phyloP scores from a whole-genome alignment of 2,329 filamentous ascomycete genomes.

The Acarospora socialis region DNA sequence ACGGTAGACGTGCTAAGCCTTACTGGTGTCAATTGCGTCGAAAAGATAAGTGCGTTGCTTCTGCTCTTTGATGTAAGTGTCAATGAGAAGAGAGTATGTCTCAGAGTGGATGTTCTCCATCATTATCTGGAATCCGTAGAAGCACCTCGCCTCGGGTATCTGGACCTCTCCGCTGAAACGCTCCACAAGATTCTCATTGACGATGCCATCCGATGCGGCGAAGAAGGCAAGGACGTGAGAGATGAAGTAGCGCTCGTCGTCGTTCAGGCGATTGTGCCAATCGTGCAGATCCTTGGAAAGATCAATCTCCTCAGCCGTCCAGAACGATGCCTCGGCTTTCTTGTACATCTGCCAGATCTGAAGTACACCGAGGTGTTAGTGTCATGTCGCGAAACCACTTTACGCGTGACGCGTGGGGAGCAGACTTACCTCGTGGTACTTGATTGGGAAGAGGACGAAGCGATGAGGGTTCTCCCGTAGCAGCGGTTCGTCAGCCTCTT shows the following conservation, averaged over 20 bases:
- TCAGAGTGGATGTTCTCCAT: slow-evolving; percentile 99
- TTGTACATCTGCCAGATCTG: slow-evolving; percentile 99
- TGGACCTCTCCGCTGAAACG: slow-evolving; percentile 96
- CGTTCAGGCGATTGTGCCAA: slow-evolving; percentile 95
- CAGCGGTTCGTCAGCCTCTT: slow-evolving; percentile 75
- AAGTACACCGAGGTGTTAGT: slow-evolving; percentile 19
- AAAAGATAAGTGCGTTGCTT: slow-evolving; percentile 89
- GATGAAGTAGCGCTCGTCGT: slow-evolving; percentile 96
- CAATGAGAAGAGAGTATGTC: slow-evolving; percentile 97
- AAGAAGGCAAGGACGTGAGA: slow-evolving; percentile 99
- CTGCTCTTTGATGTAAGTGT: slow-evolving; percentile 98
- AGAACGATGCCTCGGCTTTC: slow-evolving; percentile 98
- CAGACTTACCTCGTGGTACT: slow-evolving; percentile 87
- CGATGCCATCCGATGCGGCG: slow-evolving; percentile 94
- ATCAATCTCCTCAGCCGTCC: slow-evolving; percentile 98
- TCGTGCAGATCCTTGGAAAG: slow-evolving; percentile 97
- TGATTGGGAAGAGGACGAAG: slow-evolving; percentile 97
- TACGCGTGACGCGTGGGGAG: slow-evolving; percentile 48
- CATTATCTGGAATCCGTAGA: slow-evolving; percentile 99
- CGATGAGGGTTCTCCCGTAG: slow-evolving; percentile 90
- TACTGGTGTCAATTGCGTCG: slow-evolving; percentile 96
- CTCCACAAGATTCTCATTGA: slow-evolving; percentile 98
- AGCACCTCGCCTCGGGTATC: slow-evolving; percentile 94
- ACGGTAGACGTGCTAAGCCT: slow-evolving; percentile 22
- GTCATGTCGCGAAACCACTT: slow-evolving; percentile 34